phyloP scores from a whole-genome alignment of 2,329 filamentous ascomycete genomes.

The Fusarium drepaniforme region DNA sequence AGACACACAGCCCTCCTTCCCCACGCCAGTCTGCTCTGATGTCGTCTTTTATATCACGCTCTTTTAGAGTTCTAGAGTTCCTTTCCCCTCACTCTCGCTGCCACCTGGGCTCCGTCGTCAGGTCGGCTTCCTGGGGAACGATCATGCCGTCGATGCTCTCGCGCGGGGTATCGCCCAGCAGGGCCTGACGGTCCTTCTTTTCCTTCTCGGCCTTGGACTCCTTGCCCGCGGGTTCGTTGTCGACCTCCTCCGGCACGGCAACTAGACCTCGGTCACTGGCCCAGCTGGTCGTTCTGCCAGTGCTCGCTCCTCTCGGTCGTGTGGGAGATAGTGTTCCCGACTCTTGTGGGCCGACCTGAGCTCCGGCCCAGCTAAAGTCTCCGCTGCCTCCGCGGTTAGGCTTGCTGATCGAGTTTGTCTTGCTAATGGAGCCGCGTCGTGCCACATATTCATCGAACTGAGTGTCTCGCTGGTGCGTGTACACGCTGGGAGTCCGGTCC shows the following conservation, averaged over 20 bases:
- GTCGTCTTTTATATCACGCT: not conserved
- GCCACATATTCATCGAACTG: constrained; percentile 61
- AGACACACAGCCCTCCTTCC: constrained; percentile 13
- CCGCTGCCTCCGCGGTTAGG: constrained; percentile 45
- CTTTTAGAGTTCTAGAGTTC: not conserved
- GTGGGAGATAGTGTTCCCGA: constrained; percentile 23
- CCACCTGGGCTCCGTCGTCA: constrained; percentile 44
- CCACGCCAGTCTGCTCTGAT: constrained; percentile 13
- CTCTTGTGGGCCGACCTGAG: constrained; percentile 25
- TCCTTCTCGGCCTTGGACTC: constrained; percentile 29
- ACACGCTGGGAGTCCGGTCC: constrained; percentile 47
- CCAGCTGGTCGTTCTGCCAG: constrained; percentile 51
- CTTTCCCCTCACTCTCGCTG: constrained; percentile 22
- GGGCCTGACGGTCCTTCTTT: constrained; percentile 44
- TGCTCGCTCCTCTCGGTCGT: constrained; percentile 43
- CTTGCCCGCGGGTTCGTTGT: constrained; percentile 34
- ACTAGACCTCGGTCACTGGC: constrained; percentile 53
- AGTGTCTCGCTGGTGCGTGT: constrained; percentile 61
- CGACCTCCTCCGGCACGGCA: constrained; percentile 55
- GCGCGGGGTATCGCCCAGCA: constrained; percentile 43
- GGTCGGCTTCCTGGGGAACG: constrained; percentile 43
- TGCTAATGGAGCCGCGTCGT: constrained; percentile 44
- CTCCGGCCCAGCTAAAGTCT: constrained; percentile 48
- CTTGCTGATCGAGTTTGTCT: constrained; percentile 32
- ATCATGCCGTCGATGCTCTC: constrained; percentile 37